Percentiles rank a stretch among this genome's conserved stretches.
Evolutionary conservation across 2,329 filamentous ascomycete species (phyloP).

Genomic region (Colletotrichum somersetense): DNA sequence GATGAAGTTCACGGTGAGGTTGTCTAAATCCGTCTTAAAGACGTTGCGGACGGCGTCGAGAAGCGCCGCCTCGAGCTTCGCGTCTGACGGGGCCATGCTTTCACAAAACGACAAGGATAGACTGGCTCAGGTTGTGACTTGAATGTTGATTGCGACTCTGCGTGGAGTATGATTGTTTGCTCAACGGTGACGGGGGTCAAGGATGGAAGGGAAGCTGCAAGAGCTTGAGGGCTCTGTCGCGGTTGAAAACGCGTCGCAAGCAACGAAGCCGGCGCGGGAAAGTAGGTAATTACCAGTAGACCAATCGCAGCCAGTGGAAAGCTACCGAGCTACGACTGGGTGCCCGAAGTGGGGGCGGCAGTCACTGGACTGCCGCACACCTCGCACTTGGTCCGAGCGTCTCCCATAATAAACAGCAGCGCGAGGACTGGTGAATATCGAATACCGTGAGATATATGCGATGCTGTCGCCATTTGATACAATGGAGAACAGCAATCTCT

Average conservation of each 20-base stretch:
- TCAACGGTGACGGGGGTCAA: not conserved
- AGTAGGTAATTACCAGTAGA: constrained; percentile 7
- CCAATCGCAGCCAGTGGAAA: constrained; percentile 27
- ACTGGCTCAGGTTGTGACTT: not conserved
- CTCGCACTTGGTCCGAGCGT: constrained; percentile 16
- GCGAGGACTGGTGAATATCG: not conserved
- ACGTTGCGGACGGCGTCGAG: constrained; percentile 60
- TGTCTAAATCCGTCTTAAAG: constrained; percentile 58
- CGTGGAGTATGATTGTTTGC: not conserved
- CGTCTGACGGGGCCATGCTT: constrained; percentile 57
- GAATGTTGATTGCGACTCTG: not conserved
- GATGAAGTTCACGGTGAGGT: constrained; percentile 68
- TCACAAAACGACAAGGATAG: not conserved
- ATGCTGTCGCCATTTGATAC: not conserved
- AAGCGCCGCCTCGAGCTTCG: constrained; percentile 61
- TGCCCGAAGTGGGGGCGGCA: constrained; percentile 27
- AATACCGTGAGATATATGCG: not conserved
- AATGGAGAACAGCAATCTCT: not conserved
- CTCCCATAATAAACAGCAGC: not conserved
- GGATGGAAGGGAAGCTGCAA: not conserved
- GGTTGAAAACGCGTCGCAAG: constrained; percentile 33
- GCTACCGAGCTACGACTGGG: not conserved
- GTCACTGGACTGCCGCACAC: constrained; percentile 13
- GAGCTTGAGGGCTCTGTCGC: constrained; percentile 21
- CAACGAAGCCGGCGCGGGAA: constrained; percentile 21